Evolutionary conservation across 805 yeast genomes (phyloP).

Genomic region (Saturnispora quitensis): DNA sequence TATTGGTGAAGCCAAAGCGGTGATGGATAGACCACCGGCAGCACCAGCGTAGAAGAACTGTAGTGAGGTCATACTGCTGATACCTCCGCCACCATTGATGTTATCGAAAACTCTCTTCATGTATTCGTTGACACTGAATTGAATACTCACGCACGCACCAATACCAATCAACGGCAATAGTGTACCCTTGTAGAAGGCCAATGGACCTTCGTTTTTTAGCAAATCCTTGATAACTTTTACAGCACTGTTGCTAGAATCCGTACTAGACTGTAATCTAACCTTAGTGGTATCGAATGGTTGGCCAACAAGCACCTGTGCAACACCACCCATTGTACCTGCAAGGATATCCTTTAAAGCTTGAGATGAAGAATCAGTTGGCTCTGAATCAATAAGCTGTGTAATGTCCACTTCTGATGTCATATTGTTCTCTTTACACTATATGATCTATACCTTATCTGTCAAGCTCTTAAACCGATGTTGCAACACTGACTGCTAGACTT

Average conservation of each 20-base stretch:
- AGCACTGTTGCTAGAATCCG: conserved; percentile 57
- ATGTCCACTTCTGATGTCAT: conserved; percentile 25
- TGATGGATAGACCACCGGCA: conserved; percentile 88
- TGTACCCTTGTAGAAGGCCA: conserved; percentile 90
- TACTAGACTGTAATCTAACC: conserved; percentile 82
- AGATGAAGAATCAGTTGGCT: conserved; percentile 18
- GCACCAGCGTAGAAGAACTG: conserved; percentile 81
- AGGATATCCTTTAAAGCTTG: conserved; percentile 66
- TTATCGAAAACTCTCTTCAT: conserved; percentile 72
- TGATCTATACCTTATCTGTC: neutral
- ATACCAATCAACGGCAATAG: conserved; percentile 88
- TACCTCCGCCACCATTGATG: conserved; percentile 33
- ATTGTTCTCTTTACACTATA: neutral
- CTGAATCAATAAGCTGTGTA: conserved; percentile 14
- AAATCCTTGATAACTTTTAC: conserved; percentile 68
- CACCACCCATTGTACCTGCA: conserved; percentile 93
- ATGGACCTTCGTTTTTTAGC: conserved; percentile 68
- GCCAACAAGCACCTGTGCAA: conserved; percentile 91
- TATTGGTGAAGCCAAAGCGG: conserved; percentile 84
- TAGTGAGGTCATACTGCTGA: conserved; percentile 37
- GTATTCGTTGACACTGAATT: conserved; percentile 88
- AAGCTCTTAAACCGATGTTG: neutral
- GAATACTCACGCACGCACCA: conserved; percentile 97
- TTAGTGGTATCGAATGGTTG: conserved; percentile 96
- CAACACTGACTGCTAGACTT: neutral